Conservation (phyloP, 148 eudicot genomes). For the Simmondsia chinensis region DNA sequence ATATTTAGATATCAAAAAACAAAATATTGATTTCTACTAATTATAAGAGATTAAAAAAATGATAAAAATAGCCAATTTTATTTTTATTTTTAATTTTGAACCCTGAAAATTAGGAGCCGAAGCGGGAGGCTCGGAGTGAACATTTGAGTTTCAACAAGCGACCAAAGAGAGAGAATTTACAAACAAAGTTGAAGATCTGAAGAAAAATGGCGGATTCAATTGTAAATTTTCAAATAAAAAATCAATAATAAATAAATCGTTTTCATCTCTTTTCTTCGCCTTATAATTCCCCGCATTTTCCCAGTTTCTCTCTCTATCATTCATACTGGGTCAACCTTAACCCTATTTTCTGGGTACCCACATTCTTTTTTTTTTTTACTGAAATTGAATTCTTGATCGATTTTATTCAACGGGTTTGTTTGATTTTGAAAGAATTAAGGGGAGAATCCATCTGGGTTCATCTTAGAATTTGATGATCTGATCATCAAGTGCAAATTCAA, state of each 20-base stretch:
- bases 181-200: constrained; percentile 8
- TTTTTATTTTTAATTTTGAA: no score
- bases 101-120: constrained; percentile 13
- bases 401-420: constrained; percentile 12
- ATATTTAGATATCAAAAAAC: no score
- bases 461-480: constrained; percentile 5
- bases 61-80: constrained; percentile 21
- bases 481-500: constrained; percentile 1
- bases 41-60: no score
- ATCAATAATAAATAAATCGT: background rate
- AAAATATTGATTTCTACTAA: no score
- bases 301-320: constrained; percentile 3
- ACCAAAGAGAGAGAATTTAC: background rate
- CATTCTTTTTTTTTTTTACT: background rate
- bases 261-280: background rate
- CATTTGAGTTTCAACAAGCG: constrained; percentile 11
- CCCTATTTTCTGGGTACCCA: no score
- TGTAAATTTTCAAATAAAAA: background rate
- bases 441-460: constrained; percentile 14
- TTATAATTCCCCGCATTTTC: constrained; percentile 2
- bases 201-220: constrained; percentile 20
- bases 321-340: no score
- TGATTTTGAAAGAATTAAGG: no score
- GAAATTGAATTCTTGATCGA: background rate
- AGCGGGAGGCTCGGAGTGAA: constrained; percentile 28